Base-by-base conservation (phyloP, 164 flowering plant genomes). In the Vitis rotundifolia region DNA sequence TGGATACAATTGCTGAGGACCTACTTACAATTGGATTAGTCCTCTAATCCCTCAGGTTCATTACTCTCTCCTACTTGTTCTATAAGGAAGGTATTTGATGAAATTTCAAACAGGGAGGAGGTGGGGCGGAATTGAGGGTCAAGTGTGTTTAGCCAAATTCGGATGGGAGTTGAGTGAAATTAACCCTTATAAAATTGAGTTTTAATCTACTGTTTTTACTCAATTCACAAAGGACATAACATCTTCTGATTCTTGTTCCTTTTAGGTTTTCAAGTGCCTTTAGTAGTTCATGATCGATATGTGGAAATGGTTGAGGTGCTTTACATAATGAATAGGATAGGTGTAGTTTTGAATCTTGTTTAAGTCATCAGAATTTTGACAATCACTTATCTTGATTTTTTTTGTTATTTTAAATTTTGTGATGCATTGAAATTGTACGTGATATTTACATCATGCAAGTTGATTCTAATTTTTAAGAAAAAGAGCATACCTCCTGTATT, bases 271-370 rank as follows among this genome's bases (percentile, higher is more conserved):
- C 70, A 90, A 92, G 88, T 90, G 68, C 87, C 89, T 64, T 72
- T 79, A 75, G 82, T 76, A 2, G 76, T 90, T 11, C 82, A 83
- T 53, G 79, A 84, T 71, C 78, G 94, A 77, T 79, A 89, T 63
- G 68, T 76, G 50, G 92, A 90, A 74, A 88, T 90, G 94, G 91
- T 88, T 72, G 89, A 87, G 80, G 86, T 92, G 54, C 88, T 90
- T 71, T 90, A 87, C 75, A 82, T 79, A 49, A 82, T 87, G 88
- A 90, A 90, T 75, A 82, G 77, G 88, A 92, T 88, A 76, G 66
- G 80, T 26, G 14, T 75, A 63, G 13, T 47, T 57, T 57, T 28
- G 12, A 14, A 44, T 37, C 60, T 37, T 44, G 14, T 16, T 59
- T 61, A 31, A 7, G 8, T 59, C 28, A 26, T 59, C 37, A 29